Conservation (phyloP, 768 basidiomycete species). For the Pisolithus albus region DNA sequence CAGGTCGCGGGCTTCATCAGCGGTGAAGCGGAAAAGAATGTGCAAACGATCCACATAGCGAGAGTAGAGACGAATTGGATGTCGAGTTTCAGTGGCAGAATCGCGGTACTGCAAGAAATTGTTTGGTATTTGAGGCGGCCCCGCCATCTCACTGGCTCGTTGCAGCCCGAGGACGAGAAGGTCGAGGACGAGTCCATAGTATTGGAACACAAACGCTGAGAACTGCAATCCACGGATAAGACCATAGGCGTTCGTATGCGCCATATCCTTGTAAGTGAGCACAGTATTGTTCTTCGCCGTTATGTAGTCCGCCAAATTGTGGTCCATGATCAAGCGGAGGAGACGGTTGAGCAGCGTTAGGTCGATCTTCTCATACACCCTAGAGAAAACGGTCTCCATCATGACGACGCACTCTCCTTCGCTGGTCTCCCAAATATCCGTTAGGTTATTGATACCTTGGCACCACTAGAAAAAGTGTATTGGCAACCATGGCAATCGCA, state of each 20-base stretch:
- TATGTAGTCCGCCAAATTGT: slow-evolving; percentile 98
- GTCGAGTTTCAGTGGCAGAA: slow-evolving; percentile 88
- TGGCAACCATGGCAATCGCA: background rate
- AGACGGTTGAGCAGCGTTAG: slow-evolving; percentile 92
- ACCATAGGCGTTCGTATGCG: slow-evolving; percentile 95
- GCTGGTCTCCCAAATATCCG: slow-evolving; percentile 96
- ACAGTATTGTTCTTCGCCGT: slow-evolving; percentile 98
- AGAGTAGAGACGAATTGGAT: slow-evolving; percentile 97
- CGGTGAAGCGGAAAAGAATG: slow-evolving; percentile 95
- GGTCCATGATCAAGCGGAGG: slow-evolving; percentile 92
- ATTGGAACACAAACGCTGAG: slow-evolving; percentile 99
- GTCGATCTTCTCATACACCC: slow-evolving; percentile 99
- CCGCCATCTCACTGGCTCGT: slow-evolving; percentile 98
- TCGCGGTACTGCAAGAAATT: slow-evolving; percentile 98
- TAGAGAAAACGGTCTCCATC: slow-evolving; percentile 97
- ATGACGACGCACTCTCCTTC: slow-evolving; percentile 98
- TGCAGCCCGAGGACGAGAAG: slow-evolving; percentile 95
- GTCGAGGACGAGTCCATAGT: slow-evolving; percentile 93
- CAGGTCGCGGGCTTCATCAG: slow-evolving; percentile 94
- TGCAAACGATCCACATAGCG: slow-evolving; percentile 94
- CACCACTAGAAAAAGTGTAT: slow-evolving; percentile 54
- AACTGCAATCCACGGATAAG: slow-evolving; percentile 97
- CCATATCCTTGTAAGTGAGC: slow-evolving; percentile 96
- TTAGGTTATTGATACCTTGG: slow-evolving; percentile 98
- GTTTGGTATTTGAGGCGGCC: slow-evolving; percentile 95